Evolutionary conservation across 305 asterid genomes (phyloP).

Genomic region (Solanum hybrid): DNA sequence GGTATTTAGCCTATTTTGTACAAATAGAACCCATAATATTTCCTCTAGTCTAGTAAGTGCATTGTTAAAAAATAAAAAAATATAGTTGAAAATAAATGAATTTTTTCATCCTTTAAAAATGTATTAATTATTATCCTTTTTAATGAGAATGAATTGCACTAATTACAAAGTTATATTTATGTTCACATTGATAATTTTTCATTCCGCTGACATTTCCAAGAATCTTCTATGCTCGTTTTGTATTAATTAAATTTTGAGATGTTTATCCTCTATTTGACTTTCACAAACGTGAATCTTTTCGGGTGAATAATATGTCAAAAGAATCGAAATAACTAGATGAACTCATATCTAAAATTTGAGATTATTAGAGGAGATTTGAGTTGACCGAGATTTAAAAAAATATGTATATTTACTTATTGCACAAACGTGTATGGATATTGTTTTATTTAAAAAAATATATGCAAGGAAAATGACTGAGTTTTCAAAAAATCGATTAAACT

Average conservation of each 20-base stretch:
- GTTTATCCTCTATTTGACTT: not conserved
- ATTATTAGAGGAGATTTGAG: not conserved
- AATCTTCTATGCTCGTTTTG: not conserved
- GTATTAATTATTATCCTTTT: not conserved
- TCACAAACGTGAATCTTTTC: not conserved
- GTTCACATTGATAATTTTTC: not conserved
- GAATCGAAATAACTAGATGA: not conserved
- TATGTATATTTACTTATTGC: not conserved
- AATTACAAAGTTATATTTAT: not conserved
- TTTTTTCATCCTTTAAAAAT: not conserved
- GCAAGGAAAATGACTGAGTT: too few relatives aligned
- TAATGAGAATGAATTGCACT: not conserved
- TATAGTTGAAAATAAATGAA: too few relatives aligned
- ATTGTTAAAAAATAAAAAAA: too few relatives aligned
- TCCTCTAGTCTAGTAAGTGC: not conserved
- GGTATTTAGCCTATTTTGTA: not conserved
- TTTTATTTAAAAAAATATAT: too few relatives aligned
- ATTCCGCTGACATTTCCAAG: not conserved
- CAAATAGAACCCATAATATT: not conserved
- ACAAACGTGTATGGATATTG: not conserved
- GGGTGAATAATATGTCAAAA: not conserved
- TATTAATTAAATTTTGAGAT: not conserved
- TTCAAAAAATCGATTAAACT: too few relatives aligned
- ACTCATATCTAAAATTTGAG: not conserved
- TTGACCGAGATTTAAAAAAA: not conserved